These are phyloP conservation scores for Gossypium australe DNA, from an alignment of 345 rosid species.

Conservation along the genomic window DNA sequence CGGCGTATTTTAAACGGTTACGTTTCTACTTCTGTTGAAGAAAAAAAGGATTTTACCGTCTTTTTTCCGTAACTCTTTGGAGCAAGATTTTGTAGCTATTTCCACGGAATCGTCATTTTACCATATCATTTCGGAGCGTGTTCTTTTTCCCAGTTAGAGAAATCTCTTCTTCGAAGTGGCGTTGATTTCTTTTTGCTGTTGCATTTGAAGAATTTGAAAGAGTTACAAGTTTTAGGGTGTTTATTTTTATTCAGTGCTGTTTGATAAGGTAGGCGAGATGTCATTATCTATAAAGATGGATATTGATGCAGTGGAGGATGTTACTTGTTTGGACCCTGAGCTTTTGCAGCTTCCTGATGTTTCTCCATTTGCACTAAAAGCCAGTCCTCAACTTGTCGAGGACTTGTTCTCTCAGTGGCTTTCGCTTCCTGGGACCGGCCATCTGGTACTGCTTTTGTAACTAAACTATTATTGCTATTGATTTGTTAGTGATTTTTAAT, in stretches of 20 bases:
- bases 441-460: conserved; percentile 39
- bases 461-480: not conserved
- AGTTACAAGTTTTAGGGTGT: conserved; percentile 9
- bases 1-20: not conserved
- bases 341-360: conserved; percentile 68
- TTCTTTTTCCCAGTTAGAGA: not conserved
- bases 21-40: not conserved
- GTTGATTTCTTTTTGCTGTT: not conserved
- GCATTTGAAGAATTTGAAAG: not conserved
- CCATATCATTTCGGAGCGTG: not conserved
- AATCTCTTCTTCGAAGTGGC: not conserved
- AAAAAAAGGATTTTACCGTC: not conserved
- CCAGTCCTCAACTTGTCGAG: conserved; percentile 48
- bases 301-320: conserved; percentile 31
- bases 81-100: not conserved
- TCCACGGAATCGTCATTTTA: not conserved
- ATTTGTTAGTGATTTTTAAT: not conserved
- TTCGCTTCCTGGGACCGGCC: conserved; percentile 62
- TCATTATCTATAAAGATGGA: conserved; percentile 27
- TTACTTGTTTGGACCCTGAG: conserved; percentile 48
- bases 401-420: conserved; percentile 79
- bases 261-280: conserved; percentile 7
- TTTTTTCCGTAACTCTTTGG: not conserved
- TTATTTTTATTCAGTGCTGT: not conserved
- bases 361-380: conserved; percentile 50